A percentile compares a stretch with the other conserved stretches of the same genome.
Conservation (phyloP, 495 filamentous ascomycete species). For the Penicillium ochrochloron region DNA sequence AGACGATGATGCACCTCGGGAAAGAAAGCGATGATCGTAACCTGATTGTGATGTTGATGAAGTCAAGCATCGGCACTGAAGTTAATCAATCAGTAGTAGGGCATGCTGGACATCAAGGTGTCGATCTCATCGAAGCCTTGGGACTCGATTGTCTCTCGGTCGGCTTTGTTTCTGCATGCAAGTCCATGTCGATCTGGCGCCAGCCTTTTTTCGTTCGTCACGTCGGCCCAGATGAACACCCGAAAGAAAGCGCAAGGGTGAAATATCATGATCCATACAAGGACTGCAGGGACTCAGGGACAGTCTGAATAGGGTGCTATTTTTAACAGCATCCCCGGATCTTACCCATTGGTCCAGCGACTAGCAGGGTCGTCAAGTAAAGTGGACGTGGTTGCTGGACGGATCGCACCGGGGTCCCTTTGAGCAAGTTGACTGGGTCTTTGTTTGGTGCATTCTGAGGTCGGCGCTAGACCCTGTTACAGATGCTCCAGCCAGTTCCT, state of each 20-base stretch:
- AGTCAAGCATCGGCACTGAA: conserved; percentile 5
- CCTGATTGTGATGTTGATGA: not conserved
- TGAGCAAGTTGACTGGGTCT: conserved; percentile 5
- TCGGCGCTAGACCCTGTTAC: conserved; percentile 7
- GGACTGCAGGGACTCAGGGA: conserved; percentile 3
- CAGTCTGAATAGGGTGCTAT: conserved; percentile 1
- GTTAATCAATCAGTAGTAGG: not conserved
- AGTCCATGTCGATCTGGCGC: conserved; percentile 19
- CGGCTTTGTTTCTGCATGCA: conserved; percentile 5
- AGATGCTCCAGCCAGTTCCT: conserved; percentile 25
- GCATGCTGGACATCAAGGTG: not conserved
- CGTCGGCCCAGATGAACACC: not conserved
- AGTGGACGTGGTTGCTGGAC: not conserved
- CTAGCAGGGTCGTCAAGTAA: not conserved
- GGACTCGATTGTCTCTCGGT: not conserved
- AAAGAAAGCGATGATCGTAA: conserved; percentile 4
- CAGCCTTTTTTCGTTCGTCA: conserved; percentile 7
- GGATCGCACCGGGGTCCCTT: conserved; percentile 5
- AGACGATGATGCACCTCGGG: not conserved
- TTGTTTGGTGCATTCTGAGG: not conserved
- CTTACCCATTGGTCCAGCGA: conserved; percentile 5
- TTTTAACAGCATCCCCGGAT: conserved; percentile 8
- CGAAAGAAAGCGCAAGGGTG: conserved; percentile 6
- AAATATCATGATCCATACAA: not conserved
- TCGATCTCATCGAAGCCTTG: not conserved